Evolutionary conservation across 2,329 filamentous ascomycete species (phyloP), one percentile per base, ranked within the genome.

Genomic region (Colletotrichum sublineola): DNA sequence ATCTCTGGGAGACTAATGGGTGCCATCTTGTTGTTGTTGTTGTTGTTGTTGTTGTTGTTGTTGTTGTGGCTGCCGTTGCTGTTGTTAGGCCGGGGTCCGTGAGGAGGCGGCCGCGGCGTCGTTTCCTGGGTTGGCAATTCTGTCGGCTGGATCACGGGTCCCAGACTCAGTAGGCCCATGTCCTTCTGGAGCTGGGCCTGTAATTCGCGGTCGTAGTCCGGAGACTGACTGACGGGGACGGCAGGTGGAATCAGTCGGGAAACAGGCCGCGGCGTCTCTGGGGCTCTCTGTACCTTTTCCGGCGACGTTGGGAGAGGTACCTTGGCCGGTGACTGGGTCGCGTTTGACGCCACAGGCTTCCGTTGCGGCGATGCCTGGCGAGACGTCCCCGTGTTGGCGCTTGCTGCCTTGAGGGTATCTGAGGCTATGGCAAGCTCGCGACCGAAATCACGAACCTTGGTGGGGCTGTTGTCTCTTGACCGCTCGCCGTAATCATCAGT

Each of bases 141-240:
- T 14, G 61, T 62, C 14, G 74, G 74, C 73, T 78, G 78, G 42
- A 83, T 80, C 18, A 81, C 80, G 2, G 81, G 74, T 9, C 81
- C 82, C 56, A 92, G 80, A 67, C 87, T 89, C 75, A 92, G 81
- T 75, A 85, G 84, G 40, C 84, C 84, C 83, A 92, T 88, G 74
- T 92, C 90, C 69, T 86, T 86, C 75, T 89, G 89, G n/a, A 93
- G 80, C 78, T 92, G 89, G 50, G 89, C 87, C 73, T 91, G 90
- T 53, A 91, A 79, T 53, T 87, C 86, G 57, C 85, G 84, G 75
- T 92, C 90, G 75, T 91, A 91, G 70, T 91, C 90, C 11, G 86
- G 84, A 5, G 89, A 89, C 64, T 86, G 85, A 24, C 84, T 81
- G 4, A 83, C 79, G 7, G 86, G 84, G 11, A 83, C 78, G 29